Percentiles rank a stretch among this genome's conserved stretches.
These are phyloP conservation scores for Macrophomina tecta DNA, from an alignment of 2,329 filamentous ascomycete genomes.

Conservation along the genomic window DNA sequence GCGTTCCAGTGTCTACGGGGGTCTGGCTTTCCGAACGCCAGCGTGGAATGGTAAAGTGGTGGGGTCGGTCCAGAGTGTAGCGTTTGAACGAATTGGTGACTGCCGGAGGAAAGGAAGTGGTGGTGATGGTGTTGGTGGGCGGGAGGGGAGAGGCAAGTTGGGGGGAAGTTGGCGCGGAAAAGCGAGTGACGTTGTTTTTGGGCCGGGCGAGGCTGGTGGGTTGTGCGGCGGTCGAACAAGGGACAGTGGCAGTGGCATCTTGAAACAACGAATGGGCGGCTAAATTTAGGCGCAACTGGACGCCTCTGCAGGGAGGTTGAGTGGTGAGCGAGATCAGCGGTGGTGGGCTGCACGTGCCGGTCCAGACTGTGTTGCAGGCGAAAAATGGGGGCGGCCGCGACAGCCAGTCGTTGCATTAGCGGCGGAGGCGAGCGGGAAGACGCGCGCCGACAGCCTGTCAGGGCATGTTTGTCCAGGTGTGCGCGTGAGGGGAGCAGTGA, in stretches of 20 bases:
- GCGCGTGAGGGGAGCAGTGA: background rate
- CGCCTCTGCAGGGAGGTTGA: background rate
- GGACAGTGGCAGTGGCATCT: background rate
- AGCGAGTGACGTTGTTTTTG: background rate
- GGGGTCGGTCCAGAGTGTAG: background rate
- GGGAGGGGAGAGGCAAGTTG: background rate
- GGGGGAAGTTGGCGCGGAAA: background rate
- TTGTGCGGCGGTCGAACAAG: background rate
- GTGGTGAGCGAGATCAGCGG: background rate
- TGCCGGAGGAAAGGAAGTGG: too few relatives aligned
- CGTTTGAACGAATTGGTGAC: too few relatives aligned
- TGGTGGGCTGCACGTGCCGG: background rate
- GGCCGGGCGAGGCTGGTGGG: background rate
- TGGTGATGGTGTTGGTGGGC: too few relatives aligned
- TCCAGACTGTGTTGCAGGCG: background rate
- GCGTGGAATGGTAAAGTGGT: background rate
- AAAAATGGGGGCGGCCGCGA: background rate
- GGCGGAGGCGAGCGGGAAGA: background rate
- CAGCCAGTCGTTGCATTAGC: conserved; percentile 4
- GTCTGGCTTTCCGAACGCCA: background rate
- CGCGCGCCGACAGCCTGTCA: background rate
- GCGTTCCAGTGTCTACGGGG: background rate
- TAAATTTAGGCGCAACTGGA: conserved; percentile 12
- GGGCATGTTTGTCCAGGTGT: background rate
- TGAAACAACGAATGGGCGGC: conserved; percentile 10